Evolutionary conservation across 139 green algal species (phyloP).

Genomic region (Penium margaritaceum): DNA sequence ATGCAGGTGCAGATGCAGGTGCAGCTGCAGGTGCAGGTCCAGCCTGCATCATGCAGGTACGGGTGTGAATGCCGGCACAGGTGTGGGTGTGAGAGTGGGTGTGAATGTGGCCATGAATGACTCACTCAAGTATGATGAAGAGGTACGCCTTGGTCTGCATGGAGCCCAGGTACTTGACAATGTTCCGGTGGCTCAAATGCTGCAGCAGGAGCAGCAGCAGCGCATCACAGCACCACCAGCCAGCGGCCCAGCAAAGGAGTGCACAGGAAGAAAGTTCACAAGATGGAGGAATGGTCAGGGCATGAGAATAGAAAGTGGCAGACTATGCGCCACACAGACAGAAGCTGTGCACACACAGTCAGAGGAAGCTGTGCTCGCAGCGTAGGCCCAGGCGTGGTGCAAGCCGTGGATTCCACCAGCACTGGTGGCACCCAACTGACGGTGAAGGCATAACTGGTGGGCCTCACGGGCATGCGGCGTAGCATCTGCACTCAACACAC

Average conservation of each 20-base stretch:
- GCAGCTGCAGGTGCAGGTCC: too few species aligned
- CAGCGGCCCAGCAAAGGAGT: too few species aligned
- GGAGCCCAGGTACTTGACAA: slow-evolving; percentile 91
- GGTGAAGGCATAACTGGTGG: neutral
- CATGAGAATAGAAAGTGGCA: slow-evolving; percentile 52
- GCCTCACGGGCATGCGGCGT: neutral
- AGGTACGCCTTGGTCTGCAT: slow-evolving; percentile 82
- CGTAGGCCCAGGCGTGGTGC: too few species aligned
- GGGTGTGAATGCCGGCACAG: too few species aligned
- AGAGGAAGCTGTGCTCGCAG: too few species aligned
- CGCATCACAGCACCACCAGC: too few species aligned
- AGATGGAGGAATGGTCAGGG: neutral
- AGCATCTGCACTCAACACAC: neutral
- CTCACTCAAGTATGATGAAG: slow-evolving; percentile 95
- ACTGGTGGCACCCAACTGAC: neutral
- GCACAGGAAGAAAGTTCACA: neutral
- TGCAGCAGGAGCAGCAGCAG: slow-evolving; percentile 53
- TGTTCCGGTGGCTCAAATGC: slow-evolving; percentile 88
- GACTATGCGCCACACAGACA: neutral
- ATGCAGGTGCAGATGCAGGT: too few species aligned
- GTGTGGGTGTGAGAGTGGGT: too few species aligned
- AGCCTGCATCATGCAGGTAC: too few species aligned
- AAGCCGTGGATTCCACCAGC: too few species aligned
- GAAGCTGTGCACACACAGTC: slow-evolving; percentile 56
- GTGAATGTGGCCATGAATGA: too few species aligned